Base-by-base conservation (phyloP, 768 basidiomycete species). In the Rubroboletus satanas region DNA sequence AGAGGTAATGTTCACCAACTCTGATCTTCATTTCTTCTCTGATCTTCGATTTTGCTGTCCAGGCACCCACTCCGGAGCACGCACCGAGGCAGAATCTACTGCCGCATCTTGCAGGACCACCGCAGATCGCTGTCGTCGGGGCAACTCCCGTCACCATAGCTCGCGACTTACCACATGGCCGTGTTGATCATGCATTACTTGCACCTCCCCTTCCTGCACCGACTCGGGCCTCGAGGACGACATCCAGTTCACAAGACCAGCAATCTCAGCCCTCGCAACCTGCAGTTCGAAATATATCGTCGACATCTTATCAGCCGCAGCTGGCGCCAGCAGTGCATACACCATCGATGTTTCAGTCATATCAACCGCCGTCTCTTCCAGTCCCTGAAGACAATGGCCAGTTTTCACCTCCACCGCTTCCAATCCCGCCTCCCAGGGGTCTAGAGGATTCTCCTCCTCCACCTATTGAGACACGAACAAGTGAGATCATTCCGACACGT, bases 61-160 rank as follows among this genome's bases (percentile, higher is more conserved):
- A 70, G 69, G 38, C 61, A 26, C 53, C 61, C 14, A 62, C 64
- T 39, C 62, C 60, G 5, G 68, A 70, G 49, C 53, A 62, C 14
- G 32, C 41, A 17, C 21, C 50, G 2, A 52, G 36, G 46, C 59
- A 55, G 36, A 60, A 49, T 54, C 28, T 59, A 45, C 57, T 37
- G 21, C 49, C 39, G 15, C 49, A 61, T 15, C 49, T 59, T 46
- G 28, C 51, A 46, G 62, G 49, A 36, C 64, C 59, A 26, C 69
- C 69, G 4, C 69, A 72, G 46, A 71, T 71, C 17, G 61, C 69
- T 26, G 59, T 71, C 18, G 65, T 71, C 11, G 66, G 63, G 28
- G 66, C 69, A 45, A 72, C 69, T 21, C 69, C 69, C 5, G 21
- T 62, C 18, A 39, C 60, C 14, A 36, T 51, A 15, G 21, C 46